A percentile compares a stretch with the other conserved stretches of the same genome.
Evolutionary conservation across 2,329 filamentous ascomycete genomes (phyloP).

Genomic region (Neopestalotiopsis sp.): DNA sequence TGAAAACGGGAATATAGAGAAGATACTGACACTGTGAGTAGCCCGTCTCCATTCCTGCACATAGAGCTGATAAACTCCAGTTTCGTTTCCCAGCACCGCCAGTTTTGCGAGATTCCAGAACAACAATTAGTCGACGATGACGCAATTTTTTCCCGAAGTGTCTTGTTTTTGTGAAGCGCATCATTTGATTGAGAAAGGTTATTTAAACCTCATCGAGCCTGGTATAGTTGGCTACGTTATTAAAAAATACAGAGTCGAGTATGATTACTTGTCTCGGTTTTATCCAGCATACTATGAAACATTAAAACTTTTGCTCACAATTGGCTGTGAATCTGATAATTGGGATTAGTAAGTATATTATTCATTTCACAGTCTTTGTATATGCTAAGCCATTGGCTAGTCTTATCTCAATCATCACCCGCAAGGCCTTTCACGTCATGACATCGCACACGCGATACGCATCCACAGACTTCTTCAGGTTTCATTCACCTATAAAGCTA

Average conservation of each 20-base stretch:
- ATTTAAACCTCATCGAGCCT: background rate
- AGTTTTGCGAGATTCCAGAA: background rate
- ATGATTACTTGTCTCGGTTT: background rate
- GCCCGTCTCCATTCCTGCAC: background rate
- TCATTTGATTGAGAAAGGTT: background rate
- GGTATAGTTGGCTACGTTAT: background rate
- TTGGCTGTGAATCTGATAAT: background rate
- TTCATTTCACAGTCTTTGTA: background rate
- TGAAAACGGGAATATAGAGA: accelerated
- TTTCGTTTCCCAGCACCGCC: background rate
- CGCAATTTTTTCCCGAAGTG: accelerated
- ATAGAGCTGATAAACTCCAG: background rate
- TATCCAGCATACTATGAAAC: background rate
- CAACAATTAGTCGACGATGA: background rate
- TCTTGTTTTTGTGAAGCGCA: background rate
- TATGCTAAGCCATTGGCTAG: background rate
- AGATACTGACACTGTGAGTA: background rate
- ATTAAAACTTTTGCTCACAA: background rate
- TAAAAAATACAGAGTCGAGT: background rate
- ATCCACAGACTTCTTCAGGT: background rate
- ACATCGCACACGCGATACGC: background rate
- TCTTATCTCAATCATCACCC: background rate
- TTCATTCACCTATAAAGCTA: background rate
- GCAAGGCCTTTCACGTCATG: background rate
- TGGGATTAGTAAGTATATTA: background rate